phyloP scores from a whole-genome alignment of 2,329 filamentous ascomycete genomes.

The Orbilia brochopaga region DNA sequence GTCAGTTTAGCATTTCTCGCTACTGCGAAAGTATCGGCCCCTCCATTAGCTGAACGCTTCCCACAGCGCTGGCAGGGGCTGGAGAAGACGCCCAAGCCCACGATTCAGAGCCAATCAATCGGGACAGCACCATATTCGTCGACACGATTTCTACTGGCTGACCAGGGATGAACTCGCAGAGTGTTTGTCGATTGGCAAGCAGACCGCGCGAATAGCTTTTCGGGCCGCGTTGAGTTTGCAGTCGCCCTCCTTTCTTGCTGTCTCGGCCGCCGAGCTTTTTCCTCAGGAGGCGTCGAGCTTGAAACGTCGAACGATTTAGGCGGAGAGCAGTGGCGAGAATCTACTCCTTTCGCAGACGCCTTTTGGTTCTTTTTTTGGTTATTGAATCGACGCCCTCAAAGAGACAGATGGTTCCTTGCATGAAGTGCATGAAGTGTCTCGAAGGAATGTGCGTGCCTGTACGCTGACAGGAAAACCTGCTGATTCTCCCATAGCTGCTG shows the following conservation, averaged over 20 bases:
- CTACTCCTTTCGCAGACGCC: slow-evolving; percentile 5
- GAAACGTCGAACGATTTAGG: slow-evolving; percentile 46
- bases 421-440: slow-evolving; percentile 46
- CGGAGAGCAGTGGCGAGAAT: slow-evolving; percentile 18
- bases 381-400: not conserved
- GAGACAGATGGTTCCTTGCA: slow-evolving; percentile 46
- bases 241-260: slow-evolving; percentile 10
- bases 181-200: slow-evolving; percentile 22
- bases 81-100: slow-evolving; percentile 34
- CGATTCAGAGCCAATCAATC: slow-evolving; percentile 46
- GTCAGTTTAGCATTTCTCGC: slow-evolving; percentile 48
- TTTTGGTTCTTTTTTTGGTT: slow-evolving; percentile 45
- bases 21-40: slow-evolving; percentile 36
- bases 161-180: not conserved
- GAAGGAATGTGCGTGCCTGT: slow-evolving; percentile 10
- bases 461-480: slow-evolving; percentile 13
- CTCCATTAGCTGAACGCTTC: slow-evolving; percentile 44
- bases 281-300: slow-evolving; percentile 45
- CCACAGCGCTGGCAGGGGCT: slow-evolving; percentile 20
- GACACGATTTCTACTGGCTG: slow-evolving; percentile 34
- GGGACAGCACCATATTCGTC: slow-evolving; percentile 14
- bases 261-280: slow-evolving; percentile 2
- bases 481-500: slow-evolving; percentile 19
- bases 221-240: slow-evolving; percentile 17
- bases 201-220: slow-evolving; percentile 20